Percentiles rank a stretch among this genome's conserved stretches.
These are phyloP conservation scores for Boletus subparvulus DNA, from an alignment of 768 basidiomycete genomes.

Conservation along the genomic window DNA sequence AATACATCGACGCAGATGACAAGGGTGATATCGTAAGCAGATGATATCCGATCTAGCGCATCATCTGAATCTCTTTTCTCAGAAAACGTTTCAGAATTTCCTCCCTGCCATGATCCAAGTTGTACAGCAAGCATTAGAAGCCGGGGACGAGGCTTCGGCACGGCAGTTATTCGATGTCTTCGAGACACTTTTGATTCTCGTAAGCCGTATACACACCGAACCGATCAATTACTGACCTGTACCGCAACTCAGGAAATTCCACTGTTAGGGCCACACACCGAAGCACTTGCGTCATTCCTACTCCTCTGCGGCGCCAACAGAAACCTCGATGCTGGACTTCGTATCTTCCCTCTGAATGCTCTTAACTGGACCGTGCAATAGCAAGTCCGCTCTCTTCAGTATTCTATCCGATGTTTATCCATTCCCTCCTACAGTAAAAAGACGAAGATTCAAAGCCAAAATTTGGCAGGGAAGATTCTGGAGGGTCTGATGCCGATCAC, in stretches of 20 bases:
- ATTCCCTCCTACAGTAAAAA: slow-evolving; percentile 70
- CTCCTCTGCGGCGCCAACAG: slow-evolving; percentile 80
- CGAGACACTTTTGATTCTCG: slow-evolving; percentile 92
- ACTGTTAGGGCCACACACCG: slow-evolving; percentile 85
- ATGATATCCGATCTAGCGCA: background rate
- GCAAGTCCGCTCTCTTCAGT: slow-evolving; percentile 42
- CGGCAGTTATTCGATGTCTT: slow-evolving; percentile 93
- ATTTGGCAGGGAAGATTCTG: slow-evolving; percentile 81
- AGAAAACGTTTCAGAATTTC: slow-evolving; percentile 86
- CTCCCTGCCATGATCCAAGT: slow-evolving; percentile 89
- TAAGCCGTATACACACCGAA: slow-evolving; percentile 34
- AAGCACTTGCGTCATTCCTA: slow-evolving; percentile 86
- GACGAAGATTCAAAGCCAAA: slow-evolving; percentile 85
- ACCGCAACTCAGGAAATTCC: slow-evolving; percentile 73
- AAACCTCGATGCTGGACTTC: slow-evolving; percentile 71
- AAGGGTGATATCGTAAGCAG: slow-evolving; percentile 78
- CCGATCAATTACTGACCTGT: slow-evolving; percentile 3
- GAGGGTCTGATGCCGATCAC: slow-evolving; percentile 93
- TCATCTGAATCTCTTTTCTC: slow-evolving; percentile 1
- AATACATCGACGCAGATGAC: slow-evolving; percentile 87
- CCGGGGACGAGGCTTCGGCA: slow-evolving; percentile 75
- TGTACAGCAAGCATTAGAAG: slow-evolving; percentile 78
- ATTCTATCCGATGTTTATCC: background rate
- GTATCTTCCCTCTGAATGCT: slow-evolving; percentile 88
- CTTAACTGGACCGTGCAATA: slow-evolving; percentile 98